Conservation (phyloP, 2,329 filamentous ascomycete genomes). For the Sclerotiophoma versabilis region DNA sequence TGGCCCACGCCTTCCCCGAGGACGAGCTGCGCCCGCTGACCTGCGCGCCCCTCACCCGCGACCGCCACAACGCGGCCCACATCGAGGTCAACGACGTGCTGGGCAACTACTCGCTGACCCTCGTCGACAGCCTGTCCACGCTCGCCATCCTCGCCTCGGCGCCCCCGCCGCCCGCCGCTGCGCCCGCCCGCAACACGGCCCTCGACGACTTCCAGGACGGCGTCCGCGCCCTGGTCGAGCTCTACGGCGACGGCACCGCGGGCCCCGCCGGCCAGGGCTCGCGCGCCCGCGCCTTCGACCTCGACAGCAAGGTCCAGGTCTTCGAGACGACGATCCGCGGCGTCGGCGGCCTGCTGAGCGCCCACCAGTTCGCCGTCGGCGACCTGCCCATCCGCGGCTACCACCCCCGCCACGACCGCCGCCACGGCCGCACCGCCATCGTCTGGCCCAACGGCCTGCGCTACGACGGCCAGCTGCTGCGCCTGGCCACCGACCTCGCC, state of each 20-base stretch:
- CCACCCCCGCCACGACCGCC: slow-evolving; percentile 56
- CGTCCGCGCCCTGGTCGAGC: slow-evolving; percentile 74
- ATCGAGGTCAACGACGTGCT: slow-evolving; percentile 93
- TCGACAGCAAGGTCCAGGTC: slow-evolving; percentile 98
- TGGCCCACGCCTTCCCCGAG: slow-evolving; percentile 91
- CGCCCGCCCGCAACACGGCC: slow-evolving; percentile 51
- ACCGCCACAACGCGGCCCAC: slow-evolving; percentile 78
- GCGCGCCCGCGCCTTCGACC: slow-evolving; percentile 82
- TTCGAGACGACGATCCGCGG: slow-evolving; percentile 98
- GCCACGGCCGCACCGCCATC: slow-evolving; percentile 57
- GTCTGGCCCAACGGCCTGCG: slow-evolving; percentile 77
- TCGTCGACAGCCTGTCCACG: slow-evolving; percentile 94
- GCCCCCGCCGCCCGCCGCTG: slow-evolving; percentile 64
- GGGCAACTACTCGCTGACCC: slow-evolving; percentile 93
- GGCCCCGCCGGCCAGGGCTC: slow-evolving; percentile 73
- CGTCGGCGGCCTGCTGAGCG: slow-evolving; percentile 87
- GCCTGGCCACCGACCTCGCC: slow-evolving; percentile 86
- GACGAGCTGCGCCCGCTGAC: slow-evolving; percentile 91
- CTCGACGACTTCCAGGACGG: slow-evolving; percentile 76
- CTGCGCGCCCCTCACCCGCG: slow-evolving; percentile 83
- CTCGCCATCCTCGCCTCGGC: slow-evolving; percentile 89
- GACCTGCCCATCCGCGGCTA: slow-evolving; percentile 88
- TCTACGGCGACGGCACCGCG: slow-evolving; percentile 85
- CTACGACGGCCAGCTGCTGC: slow-evolving; percentile 88
- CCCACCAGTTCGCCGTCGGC: slow-evolving; percentile 90